Evolutionary conservation across 106 monocot genomes (phyloP).

Genomic region (Dendrobium nobile): DNA sequence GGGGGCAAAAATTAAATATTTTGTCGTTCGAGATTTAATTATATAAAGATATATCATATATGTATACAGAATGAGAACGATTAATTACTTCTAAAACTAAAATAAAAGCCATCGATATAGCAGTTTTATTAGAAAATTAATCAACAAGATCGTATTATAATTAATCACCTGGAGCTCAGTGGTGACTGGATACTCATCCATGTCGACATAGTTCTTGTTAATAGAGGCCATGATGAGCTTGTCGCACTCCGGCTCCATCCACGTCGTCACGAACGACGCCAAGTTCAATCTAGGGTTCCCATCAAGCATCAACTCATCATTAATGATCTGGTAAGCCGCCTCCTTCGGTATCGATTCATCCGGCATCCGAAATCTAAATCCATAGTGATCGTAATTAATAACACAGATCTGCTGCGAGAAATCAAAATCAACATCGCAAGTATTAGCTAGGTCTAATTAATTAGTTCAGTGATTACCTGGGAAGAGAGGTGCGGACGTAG

Average conservation of each 20-base stretch:
- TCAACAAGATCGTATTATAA: no score
- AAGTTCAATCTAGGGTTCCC: constrained; percentile 90
- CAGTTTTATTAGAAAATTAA: no score
- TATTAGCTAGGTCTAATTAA: no score
- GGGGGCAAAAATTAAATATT: no score
- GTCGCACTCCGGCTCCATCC: constrained; percentile 99
- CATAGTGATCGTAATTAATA: no score
- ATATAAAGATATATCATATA: no score
- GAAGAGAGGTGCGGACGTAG: constrained; percentile 49
- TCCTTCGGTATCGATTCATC: constrained; percentile 80
- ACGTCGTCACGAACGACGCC: constrained; percentile 90
- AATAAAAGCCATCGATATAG: no score
- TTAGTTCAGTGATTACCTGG: constrained; percentile 22
- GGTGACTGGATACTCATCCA: constrained; percentile 92
- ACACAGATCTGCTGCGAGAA: no score
- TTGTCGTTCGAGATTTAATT: no score
- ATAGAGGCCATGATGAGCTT: constrained; percentile 69
- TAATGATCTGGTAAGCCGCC: constrained; percentile 87
- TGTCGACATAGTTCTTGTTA: constrained; percentile 96
- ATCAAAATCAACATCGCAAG: no score
- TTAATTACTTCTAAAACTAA: no score
- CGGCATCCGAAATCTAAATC: constrained; percentile 46
- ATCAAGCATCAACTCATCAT: constrained; percentile 89
- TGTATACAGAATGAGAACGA: no score
- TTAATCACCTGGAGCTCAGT: constrained; percentile 71